Conservation (phyloP, 2,329 filamentous ascomycete genomes). For the Colletotrichum gigasporum region DNA sequence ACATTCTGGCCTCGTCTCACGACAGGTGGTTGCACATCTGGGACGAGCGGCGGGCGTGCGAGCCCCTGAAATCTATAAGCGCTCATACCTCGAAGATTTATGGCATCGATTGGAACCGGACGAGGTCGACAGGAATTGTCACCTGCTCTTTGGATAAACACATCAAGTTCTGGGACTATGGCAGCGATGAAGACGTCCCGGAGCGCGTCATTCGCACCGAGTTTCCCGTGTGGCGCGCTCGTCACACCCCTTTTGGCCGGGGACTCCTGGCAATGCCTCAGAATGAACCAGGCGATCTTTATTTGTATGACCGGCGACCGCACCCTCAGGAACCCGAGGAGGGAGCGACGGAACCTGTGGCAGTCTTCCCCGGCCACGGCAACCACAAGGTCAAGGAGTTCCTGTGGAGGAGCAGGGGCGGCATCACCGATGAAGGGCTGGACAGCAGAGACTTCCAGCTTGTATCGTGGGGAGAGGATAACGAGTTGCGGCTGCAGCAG, state of each 20-base stretch:
- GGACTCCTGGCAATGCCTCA: conserved; percentile 93
- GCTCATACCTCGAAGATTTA: conserved; percentile 95
- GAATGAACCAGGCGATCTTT: conserved; percentile 83
- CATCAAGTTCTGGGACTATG: conserved; percentile 93
- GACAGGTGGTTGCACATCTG: conserved; percentile 89
- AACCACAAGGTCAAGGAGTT: conserved; percentile 87
- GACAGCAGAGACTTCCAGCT: conserved; percentile 92
- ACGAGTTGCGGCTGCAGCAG: conserved; percentile 80
- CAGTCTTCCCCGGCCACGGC: conserved; percentile 69
- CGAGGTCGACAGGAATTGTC: conserved; percentile 74
- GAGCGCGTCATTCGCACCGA: conserved; percentile 83
- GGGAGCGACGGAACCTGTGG: conserved; percentile 57
- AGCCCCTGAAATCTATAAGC: conserved; percentile 83
- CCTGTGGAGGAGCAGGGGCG: conserved; percentile 83
- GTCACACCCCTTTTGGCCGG: conserved; percentile 89
- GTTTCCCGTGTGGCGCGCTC: conserved; percentile 90
- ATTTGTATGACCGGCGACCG: conserved; percentile 79
- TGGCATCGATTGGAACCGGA: conserved; percentile 92
- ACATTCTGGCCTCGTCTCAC: conserved; percentile 90
- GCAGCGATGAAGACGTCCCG: conserved; percentile 67
- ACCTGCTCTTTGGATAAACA: conserved; percentile 93
- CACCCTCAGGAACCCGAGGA: conserved; percentile 55
- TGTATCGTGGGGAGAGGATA: conserved; percentile 92
- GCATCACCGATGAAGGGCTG: conserved; percentile 70
- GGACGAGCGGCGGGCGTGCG: conserved; percentile 84